Conservation (phyloP, 2,329 filamentous ascomycete genomes). For the Stagonosporopsis rhizophila region DNA sequence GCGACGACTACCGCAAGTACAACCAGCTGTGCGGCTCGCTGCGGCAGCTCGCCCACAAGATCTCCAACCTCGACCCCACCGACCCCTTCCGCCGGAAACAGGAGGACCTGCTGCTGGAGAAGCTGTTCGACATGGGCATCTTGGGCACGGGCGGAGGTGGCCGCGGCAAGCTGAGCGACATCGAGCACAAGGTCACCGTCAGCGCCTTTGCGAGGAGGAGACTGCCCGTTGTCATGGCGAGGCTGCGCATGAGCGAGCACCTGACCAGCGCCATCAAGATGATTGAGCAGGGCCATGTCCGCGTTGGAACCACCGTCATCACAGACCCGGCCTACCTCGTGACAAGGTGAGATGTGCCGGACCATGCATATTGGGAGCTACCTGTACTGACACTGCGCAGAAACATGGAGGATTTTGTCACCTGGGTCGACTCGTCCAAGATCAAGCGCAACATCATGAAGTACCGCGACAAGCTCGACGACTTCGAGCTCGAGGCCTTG, state of each 20-base stretch:
- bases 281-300: constrained; percentile 92
- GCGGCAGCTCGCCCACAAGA: constrained; percentile 85
- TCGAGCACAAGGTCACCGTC: constrained; percentile 89
- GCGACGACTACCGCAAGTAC: constrained; percentile 73
- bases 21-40: constrained; percentile 66
- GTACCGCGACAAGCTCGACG: constrained; percentile 93
- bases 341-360: constrained; percentile 57
- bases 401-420: constrained; percentile 94
- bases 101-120: constrained; percentile 86
- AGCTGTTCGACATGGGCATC: constrained; percentile 92
- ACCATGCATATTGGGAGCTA: neutral
- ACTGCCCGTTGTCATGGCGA: constrained; percentile 88
- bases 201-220: constrained; percentile 84
- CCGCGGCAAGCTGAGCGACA: constrained; percentile 68
- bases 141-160: constrained; percentile 70
- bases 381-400: constrained; percentile 46
- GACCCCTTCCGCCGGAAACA: constrained; percentile 81
- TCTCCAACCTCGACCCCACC: constrained; percentile 80
- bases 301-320: constrained; percentile 87
- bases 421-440: constrained; percentile 95
- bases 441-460: constrained; percentile 96
- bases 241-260: constrained; percentile 89
- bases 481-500: constrained; percentile 75
- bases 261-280: constrained; percentile 81
- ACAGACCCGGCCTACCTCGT: constrained; percentile 91